Evolutionary conservation across 139 green algal genomes (phyloP).

Genomic region (Raphidocelis subcapitata): DNA sequence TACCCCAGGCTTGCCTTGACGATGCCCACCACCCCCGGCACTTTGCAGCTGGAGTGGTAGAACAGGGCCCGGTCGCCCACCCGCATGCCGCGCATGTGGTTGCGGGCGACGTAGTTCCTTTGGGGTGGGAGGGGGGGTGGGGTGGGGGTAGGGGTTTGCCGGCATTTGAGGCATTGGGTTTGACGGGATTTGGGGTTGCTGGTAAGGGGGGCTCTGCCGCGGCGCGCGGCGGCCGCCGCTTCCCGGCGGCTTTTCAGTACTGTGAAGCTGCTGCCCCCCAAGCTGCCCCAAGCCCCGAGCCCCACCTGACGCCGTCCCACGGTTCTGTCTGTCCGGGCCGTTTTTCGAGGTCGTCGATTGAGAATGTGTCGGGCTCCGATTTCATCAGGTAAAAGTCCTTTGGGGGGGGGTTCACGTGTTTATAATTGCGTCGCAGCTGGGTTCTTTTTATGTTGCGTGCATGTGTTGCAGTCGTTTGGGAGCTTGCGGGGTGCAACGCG

Average conservation of each 20-base stretch:
- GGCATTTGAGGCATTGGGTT: background rate
- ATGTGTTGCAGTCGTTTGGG: too few relatives aligned
- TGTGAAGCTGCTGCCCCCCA: background rate
- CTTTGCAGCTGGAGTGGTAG: conserved; percentile 58
- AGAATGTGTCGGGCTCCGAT: conserved; percentile 65
- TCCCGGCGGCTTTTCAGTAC: background rate
- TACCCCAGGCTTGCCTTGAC: background rate
- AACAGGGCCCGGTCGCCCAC: conserved; percentile 62
- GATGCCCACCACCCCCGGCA: background rate
- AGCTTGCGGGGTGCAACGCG: too few relatives aligned
- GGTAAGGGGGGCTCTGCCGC: background rate
- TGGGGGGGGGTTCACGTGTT: too few relatives aligned
- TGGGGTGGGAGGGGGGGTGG: background rate
- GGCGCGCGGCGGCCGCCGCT: background rate
- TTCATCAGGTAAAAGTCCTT: conserved; percentile 48
- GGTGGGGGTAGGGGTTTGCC: background rate
- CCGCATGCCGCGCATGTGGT: conserved; percentile 67
- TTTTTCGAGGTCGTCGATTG: conserved; percentile 53
- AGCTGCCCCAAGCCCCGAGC: background rate
- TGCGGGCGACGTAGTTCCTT: conserved; percentile 65
- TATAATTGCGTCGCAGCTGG: too few relatives aligned
- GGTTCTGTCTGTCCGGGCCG: conserved; percentile 34
- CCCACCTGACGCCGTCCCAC: conserved; percentile 77
- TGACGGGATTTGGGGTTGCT: too few relatives aligned
- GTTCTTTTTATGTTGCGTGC: too few relatives aligned